These are phyloP conservation scores for Geranium incanum DNA, from an alignment of 441 rosid genomes.

Conservation along the genomic window DNA sequence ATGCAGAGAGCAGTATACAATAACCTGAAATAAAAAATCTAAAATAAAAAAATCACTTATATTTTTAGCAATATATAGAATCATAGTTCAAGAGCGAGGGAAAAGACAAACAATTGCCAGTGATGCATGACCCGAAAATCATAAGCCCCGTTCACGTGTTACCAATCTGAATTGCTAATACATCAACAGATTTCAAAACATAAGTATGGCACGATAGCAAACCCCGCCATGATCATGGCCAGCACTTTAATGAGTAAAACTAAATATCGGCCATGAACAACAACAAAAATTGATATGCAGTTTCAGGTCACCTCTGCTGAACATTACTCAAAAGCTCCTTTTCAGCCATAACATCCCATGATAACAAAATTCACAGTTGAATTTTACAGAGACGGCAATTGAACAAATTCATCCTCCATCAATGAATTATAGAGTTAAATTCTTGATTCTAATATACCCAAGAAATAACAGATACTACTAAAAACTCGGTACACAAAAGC, in stretches of 20 bases:
- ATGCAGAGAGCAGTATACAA: neutral
- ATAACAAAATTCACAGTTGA: neutral
- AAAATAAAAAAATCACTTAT: neutral
- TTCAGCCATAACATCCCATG: neutral
- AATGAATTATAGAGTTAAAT: constrained; percentile 1
- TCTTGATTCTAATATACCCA: neutral
- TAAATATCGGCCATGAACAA: neutral
- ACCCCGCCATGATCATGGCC: neutral
- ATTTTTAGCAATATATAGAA: neutral
- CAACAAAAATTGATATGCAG: neutral
- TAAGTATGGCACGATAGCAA: neutral
- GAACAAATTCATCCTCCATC: neutral
- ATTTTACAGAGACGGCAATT: neutral
- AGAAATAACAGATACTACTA: neutral
- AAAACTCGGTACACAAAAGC: neutral
- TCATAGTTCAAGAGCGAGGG: neutral
- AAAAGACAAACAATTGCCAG: neutral
- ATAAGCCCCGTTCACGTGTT: neutral
- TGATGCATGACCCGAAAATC: neutral
- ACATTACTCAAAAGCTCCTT: neutral
- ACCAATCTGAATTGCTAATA: neutral
- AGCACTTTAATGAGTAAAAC: neutral
- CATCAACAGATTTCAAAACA: neutral
- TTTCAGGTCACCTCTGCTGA: neutral
- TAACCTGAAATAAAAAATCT: neutral